Evolutionary conservation across 2,329 filamentous ascomycete species (phyloP).

Genomic region (Hypoxylon sp.): DNA sequence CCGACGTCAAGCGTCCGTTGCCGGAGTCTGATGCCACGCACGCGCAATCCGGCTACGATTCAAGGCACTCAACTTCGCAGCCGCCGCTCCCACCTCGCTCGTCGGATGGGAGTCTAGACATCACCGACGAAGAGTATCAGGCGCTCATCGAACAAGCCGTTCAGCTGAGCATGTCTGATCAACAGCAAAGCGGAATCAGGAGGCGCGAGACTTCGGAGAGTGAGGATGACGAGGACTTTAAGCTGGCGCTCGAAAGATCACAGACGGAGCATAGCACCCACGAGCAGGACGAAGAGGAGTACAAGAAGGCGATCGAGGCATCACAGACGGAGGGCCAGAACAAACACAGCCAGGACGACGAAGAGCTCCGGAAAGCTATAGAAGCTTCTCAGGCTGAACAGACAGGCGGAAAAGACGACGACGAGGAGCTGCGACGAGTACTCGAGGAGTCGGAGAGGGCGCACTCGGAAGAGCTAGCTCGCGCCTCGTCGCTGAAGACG

Average conservation of each 20-base stretch:
- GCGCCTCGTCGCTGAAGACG: slow-evolving; percentile 54
- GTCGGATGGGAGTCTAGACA: slow-evolving; percentile 50
- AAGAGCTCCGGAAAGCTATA: slow-evolving; percentile 51
- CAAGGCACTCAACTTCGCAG: neutral
- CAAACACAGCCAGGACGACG: slow-evolving; percentile 35
- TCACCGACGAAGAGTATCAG: slow-evolving; percentile 67
- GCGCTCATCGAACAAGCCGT: slow-evolving; percentile 64
- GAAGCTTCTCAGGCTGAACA: slow-evolving; percentile 50
- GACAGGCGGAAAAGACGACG: slow-evolving; percentile 44
- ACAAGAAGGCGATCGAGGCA: slow-evolving; percentile 52
- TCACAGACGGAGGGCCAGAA: slow-evolving; percentile 44
- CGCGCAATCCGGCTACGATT: neutral
- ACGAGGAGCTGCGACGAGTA: slow-evolving; percentile 56
- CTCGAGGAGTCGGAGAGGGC: slow-evolving; percentile 57
- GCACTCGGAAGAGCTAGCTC: slow-evolving; percentile 54
- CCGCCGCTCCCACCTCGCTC: slow-evolving; percentile 28
- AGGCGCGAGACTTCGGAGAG: slow-evolving; percentile 37
- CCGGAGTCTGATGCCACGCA: slow-evolving; percentile 10
- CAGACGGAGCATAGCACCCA: slow-evolving; percentile 37
- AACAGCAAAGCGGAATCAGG: slow-evolving; percentile 34
- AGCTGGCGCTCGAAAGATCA: slow-evolving; percentile 36
- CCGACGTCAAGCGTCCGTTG: slow-evolving; percentile 35
- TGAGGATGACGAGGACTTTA: slow-evolving; percentile 36
- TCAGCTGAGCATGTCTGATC: slow-evolving; percentile 55
- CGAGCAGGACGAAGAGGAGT: slow-evolving; percentile 48